Conservation (phyloP, 1,284 basidiomycete genomes). For the Marasmius sp. region DNA sequence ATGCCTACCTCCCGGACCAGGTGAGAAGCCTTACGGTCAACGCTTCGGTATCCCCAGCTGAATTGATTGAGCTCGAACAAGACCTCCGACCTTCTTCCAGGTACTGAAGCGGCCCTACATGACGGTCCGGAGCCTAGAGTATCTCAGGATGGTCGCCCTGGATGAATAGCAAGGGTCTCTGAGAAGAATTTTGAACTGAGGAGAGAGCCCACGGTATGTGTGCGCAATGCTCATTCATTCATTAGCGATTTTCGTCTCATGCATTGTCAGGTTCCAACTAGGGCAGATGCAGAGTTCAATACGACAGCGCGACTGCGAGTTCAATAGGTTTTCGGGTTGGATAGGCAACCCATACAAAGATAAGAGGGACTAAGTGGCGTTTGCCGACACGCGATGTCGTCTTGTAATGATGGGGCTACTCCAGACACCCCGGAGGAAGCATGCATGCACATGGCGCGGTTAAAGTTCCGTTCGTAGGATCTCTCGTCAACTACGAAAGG, state of each 20-base stretch:
- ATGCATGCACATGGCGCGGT: not conserved
- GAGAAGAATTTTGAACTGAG: no score
- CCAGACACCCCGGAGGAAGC: not conserved
- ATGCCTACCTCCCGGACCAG: not conserved
- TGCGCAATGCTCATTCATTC: no score
- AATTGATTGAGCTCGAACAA: no score
- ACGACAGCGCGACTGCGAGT: not conserved
- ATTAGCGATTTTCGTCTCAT: no score
- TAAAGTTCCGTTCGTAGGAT: not conserved
- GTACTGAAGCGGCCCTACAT: no score
- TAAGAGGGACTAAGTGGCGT: not conserved
- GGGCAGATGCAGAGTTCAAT: not conserved
- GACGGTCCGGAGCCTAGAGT: no score
- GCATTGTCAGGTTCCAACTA: not conserved
- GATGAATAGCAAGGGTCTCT: no score
- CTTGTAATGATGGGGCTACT: slow-evolving; percentile 1
- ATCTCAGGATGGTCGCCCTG: no score
- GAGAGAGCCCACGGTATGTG: no score
- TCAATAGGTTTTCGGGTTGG: not conserved
- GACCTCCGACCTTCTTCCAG: no score
- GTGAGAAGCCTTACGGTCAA: not conserved
- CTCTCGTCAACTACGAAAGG: no score
- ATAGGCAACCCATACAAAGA: not conserved
- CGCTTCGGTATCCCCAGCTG: not conserved
- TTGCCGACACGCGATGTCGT: not conserved